These are phyloP conservation scores for Pythium biforme DNA, from an alignment of 352 stramenopile genomes.

Conservation along the genomic window DNA sequence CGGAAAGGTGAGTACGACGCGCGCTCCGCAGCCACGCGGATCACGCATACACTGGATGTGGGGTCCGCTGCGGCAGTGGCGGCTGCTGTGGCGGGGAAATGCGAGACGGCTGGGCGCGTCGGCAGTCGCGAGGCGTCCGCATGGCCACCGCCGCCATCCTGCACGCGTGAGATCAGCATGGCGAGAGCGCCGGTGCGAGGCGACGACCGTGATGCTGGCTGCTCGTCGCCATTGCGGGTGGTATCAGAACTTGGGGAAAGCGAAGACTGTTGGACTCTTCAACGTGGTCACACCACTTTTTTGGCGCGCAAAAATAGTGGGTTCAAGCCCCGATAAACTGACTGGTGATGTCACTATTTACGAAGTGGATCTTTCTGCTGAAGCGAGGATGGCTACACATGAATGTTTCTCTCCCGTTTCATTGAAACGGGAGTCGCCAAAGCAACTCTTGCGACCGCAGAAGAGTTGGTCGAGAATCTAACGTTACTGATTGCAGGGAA, in stretches of 20 bases:
- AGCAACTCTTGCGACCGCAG: too few relatives aligned
- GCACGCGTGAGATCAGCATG: slow-evolving; percentile 25
- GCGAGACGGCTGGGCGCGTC: slow-evolving; percentile 14
- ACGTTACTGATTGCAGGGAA: neutral
- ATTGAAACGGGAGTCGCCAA: too few relatives aligned
- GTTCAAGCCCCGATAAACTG: slow-evolving; percentile 5
- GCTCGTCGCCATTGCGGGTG: neutral
- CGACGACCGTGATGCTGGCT: neutral
- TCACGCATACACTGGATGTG: slow-evolving; percentile 11
- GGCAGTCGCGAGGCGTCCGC: neutral
- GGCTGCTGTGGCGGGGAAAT: slow-evolving; percentile 1
- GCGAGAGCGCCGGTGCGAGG: neutral
- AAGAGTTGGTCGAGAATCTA: too few relatives aligned
- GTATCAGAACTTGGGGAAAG: slow-evolving; percentile 1
- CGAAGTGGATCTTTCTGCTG: neutral
- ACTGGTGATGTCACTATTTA: neutral
- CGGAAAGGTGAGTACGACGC: slow-evolving; percentile 56
- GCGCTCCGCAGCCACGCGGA: slow-evolving; percentile 22
- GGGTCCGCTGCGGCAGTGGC: neutral
- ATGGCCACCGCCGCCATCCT: neutral
- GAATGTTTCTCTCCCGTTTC: too few relatives aligned
- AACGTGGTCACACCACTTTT: neutral
- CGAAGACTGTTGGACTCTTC: neutral
- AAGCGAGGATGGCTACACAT: neutral
- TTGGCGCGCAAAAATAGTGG: slow-evolving; percentile 8